Evolutionary conservation across 2,329 filamentous ascomycete genomes (phyloP).

Genomic region (Furcasterigmium sp.): DNA sequence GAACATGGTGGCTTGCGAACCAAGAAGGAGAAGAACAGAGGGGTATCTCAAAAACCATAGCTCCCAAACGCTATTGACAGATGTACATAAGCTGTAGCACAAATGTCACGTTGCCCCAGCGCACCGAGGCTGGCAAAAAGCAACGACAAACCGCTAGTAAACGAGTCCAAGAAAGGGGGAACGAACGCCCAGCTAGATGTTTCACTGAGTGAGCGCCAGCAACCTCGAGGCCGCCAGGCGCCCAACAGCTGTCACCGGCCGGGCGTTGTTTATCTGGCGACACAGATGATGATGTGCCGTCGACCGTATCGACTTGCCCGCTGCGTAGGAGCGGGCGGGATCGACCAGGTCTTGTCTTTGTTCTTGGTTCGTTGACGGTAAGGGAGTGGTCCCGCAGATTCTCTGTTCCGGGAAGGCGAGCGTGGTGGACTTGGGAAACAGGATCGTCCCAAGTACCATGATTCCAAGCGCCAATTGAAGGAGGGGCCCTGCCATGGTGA

Average conservation of each 20-base stretch:
- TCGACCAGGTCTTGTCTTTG: background rate
- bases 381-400: slow-evolving; percentile 4
- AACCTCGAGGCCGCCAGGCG: slow-evolving; percentile 4
- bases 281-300: slow-evolving; percentile 1
- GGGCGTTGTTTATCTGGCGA: slow-evolving; percentile 1
- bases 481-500: background rate
- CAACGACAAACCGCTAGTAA: slow-evolving; percentile 3
- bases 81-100: slow-evolving; percentile 5
- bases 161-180: background rate
- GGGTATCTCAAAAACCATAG: slow-evolving; percentile 14
- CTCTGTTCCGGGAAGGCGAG: slow-evolving; percentile 3
- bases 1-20: background rate
- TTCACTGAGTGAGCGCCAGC: slow-evolving; percentile 4
- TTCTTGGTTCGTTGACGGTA: slow-evolving; percentile 2
- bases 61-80: slow-evolving; percentile 7
- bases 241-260: background rate
- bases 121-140: slow-evolving; percentile 2
- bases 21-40: slow-evolving; percentile 9
- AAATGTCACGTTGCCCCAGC: slow-evolving; percentile 1
- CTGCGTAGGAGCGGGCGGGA: background rate
- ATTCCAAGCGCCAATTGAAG: slow-evolving; percentile 1
- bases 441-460: slow-evolving; percentile 1
- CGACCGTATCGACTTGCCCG: background rate
- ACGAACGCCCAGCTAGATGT: slow-evolving; percentile 3
- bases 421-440: background rate